phyloP scores from a whole-genome alignment of 345 rosid genomes.

The Luvunga scandens region DNA sequence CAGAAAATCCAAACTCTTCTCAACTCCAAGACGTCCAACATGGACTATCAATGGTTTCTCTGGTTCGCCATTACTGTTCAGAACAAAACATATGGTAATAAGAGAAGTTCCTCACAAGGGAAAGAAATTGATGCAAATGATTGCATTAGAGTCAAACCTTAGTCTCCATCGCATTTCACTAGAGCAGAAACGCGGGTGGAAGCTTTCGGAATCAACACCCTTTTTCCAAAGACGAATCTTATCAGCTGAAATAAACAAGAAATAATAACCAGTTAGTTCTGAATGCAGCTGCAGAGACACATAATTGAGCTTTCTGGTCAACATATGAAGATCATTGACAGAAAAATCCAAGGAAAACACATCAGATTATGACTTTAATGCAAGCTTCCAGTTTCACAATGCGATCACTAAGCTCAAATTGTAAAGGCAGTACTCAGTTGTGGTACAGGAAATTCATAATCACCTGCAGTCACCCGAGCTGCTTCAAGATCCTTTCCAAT shows the following conservation, averaged over 20 bases:
- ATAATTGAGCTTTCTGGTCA: neutral
- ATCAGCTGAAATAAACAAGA: conserved; percentile 51
- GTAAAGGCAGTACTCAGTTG: neutral
- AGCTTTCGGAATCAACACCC: conserved; percentile 96
- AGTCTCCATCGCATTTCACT: conserved; percentile 82
- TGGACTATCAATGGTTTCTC: conserved; percentile 87
- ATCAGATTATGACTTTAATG: neutral
- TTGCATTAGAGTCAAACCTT: conserved; percentile 37
- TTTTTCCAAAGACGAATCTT: conserved; percentile 97
- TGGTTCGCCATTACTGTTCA: conserved; percentile 80
- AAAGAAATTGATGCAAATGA: neutral
- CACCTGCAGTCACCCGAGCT: conserved; percentile 90
- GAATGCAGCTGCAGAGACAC: neutral
- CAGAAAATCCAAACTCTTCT: conserved; percentile 94
- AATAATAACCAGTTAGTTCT: conserved; percentile 16
- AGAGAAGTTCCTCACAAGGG: conserved; percentile 6
- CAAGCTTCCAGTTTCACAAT: neutral
- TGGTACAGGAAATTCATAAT: conserved; percentile 11
- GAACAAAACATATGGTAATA: conserved; percentile 12
- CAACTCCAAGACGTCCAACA: conserved; percentile 94
- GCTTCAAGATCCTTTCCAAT: conserved; percentile 79
- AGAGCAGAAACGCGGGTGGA: conserved; percentile 74
- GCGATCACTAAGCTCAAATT: conserved; percentile 1
- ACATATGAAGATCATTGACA: neutral
- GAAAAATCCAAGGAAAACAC: neutral